These are phyloP conservation scores for Baorangia bicolor DNA, from an alignment of 768 basidiomycete genomes.

Conservation along the genomic window DNA sequence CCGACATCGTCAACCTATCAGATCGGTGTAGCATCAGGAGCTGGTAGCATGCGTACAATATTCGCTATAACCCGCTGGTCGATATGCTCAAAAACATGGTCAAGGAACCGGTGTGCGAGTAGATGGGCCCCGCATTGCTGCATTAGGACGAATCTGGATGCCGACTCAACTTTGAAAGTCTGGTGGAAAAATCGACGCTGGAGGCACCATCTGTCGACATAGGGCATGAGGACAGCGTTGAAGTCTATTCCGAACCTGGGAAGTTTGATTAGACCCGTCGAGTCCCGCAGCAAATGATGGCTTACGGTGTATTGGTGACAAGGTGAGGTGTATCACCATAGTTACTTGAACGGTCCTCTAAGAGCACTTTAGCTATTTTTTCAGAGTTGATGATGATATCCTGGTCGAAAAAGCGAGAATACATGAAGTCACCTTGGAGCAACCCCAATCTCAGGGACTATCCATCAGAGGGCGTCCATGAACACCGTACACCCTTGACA, in stretches of 20 bases:
- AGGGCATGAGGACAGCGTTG: conserved; percentile 13
- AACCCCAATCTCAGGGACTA: neutral
- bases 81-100: conserved; percentile 6
- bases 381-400: conserved; percentile 15
- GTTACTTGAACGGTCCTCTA: conserved; percentile 19
- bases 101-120: conserved; percentile 6
- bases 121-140: conserved; percentile 10
- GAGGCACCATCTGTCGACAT: conserved; percentile 19
- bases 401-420: conserved; percentile 12
- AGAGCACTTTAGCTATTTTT: conserved; percentile 10
- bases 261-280: neutral
- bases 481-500: conserved; percentile 10
- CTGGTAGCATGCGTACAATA: neutral
- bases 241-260: conserved; percentile 18
- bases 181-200: conserved; percentile 22
- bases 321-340: conserved; percentile 21
- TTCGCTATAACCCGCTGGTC: conserved; percentile 13
- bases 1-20: conserved; percentile 23
- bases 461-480: neutral
- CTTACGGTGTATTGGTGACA: conserved; percentile 14
- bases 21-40: neutral
- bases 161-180: conserved; percentile 8
- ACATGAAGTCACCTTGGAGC: conserved; percentile 12
- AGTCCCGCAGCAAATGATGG: neutral
- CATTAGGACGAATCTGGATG: conserved; percentile 15